phyloP scores from a whole-genome alignment of 2,329 filamentous ascomycete genomes.

The Claviceps digitariae region DNA sequence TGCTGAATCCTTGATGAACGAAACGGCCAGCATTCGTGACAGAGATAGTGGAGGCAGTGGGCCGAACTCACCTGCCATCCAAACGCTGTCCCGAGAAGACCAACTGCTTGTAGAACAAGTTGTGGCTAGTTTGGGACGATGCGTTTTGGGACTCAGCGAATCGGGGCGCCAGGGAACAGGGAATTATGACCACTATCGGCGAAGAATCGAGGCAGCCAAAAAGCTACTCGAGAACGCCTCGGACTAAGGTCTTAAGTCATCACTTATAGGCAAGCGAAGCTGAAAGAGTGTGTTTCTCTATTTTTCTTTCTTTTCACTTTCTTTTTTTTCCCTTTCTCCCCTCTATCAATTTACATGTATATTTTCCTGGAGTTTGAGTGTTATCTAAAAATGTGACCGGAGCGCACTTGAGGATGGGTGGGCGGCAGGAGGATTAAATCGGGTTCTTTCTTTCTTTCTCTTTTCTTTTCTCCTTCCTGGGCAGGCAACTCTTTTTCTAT shows the following conservation, averaged over 20 bases:
- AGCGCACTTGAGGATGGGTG: background rate
- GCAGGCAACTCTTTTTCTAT: background rate
- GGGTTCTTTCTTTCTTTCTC: background rate
- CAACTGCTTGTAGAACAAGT: slow-evolving; percentile 46
- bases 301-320: background rate
- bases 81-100: slow-evolving; percentile 39
- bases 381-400: too few species aligned
- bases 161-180: slow-evolving; percentile 40
- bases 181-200: slow-evolving; percentile 49
- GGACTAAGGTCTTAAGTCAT: background rate
- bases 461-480: too few species aligned
- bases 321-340: background rate
- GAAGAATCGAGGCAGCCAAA: slow-evolving; percentile 62
- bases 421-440: background rate
- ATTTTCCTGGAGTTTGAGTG: background rate
- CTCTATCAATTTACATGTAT: background rate
- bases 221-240: slow-evolving; percentile 44
- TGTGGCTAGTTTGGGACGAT: slow-evolving; percentile 45
- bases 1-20: slow-evolving; percentile 33
- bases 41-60: slow-evolving; percentile 16
- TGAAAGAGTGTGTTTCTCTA: background rate
- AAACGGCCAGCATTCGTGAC: slow-evolving; percentile 30
- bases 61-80: slow-evolving; percentile 28
- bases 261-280: too few species aligned
- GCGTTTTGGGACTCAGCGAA: slow-evolving; percentile 45